A percentile compares a stretch with the other conserved stretches of the same genome.
These are phyloP conservation scores for Cyberlindnera maclurae DNA, from an alignment of 805 yeast genomes.

Conservation along the genomic window DNA sequence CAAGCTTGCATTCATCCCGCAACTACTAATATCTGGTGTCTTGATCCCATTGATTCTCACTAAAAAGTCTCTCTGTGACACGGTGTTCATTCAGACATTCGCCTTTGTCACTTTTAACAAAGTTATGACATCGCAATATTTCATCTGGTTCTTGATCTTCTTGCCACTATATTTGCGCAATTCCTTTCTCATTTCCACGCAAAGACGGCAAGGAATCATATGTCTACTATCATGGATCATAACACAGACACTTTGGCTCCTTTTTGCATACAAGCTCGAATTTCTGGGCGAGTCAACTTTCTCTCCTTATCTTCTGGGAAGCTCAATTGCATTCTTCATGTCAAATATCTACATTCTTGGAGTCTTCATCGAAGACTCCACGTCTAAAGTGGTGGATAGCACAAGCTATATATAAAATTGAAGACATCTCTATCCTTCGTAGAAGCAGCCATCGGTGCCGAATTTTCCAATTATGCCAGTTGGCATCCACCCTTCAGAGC, in stretches of 20 bases:
- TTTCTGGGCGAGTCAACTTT: conserved; percentile 67
- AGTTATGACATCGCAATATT: conserved; percentile 91
- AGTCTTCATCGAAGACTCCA: conserved; percentile 36
- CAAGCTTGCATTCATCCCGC: conserved; percentile 78
- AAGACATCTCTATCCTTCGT: conserved; percentile 26
- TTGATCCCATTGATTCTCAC: conserved; percentile 49
- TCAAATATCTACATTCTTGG: conserved; percentile 57
- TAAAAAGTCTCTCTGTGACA: conserved; percentile 35
- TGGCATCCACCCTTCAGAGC: conserved; percentile 47
- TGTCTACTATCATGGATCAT: conserved; percentile 54
- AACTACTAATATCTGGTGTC: conserved; percentile 51
- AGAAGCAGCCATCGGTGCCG: conserved; percentile 71
- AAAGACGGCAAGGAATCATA: conserved; percentile 31
- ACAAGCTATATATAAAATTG: neutral
- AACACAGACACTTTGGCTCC: conserved; percentile 74
- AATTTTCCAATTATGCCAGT: conserved; percentile 48
- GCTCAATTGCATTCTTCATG: conserved; percentile 52
- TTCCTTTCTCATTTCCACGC: conserved; percentile 29
- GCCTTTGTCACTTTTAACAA: conserved; percentile 74
- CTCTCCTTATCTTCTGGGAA: conserved; percentile 46
- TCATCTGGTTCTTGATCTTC: conserved; percentile 87
- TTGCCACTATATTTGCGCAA: conserved; percentile 63
- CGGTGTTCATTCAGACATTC: conserved; percentile 70
- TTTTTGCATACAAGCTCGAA: conserved; percentile 71
- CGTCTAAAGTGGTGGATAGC: conserved; percentile 1